These are phyloP conservation scores for Biscogniauxia marginata DNA, from an alignment of 2,329 filamentous ascomycete species.

Conservation along the genomic window DNA sequence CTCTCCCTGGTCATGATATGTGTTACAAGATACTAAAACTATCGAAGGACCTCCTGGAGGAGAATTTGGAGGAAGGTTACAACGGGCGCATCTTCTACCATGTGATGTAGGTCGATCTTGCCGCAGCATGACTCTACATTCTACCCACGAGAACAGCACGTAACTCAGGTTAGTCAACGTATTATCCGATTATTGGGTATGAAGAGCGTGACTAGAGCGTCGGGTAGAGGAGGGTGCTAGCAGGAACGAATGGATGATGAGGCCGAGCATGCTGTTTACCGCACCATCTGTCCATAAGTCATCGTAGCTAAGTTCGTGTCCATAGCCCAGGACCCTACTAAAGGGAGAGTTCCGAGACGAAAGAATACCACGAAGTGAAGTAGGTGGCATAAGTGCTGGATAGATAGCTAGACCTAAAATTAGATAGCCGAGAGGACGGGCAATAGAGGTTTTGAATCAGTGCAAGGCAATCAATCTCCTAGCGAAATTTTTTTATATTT, in stretches of 20 bases:
- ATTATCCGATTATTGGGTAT: constrained; percentile 19
- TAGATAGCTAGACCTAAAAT: not conserved
- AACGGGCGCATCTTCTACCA: constrained; percentile 5
- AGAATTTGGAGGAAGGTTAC: not conserved
- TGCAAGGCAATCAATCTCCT: constrained; percentile 1
- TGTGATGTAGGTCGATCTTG: constrained; percentile 6
- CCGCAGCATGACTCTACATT: constrained; percentile 7
- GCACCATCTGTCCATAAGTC: not conserved
- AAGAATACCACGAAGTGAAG: not conserved
- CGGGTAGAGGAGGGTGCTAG: constrained; percentile 14
- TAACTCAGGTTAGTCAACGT: constrained; percentile 19
- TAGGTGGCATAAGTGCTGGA: not conserved
- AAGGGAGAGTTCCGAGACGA: constrained; percentile 1
- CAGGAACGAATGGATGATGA: constrained; percentile 13
- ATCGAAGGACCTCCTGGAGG: constrained; percentile 61
- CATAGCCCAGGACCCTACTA: constrained; percentile 4
- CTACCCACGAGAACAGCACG: constrained; percentile 10
- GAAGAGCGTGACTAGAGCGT: constrained; percentile 16
- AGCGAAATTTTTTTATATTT: constrained; percentile 1
- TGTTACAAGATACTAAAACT: constrained; percentile 50
- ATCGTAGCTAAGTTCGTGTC: constrained; percentile 3
- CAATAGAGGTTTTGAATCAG: not conserved
- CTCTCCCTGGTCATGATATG: constrained; percentile 26
- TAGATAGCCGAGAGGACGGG: constrained; percentile 1
- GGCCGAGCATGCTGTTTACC: constrained; percentile 1